phyloP scores from a whole-genome alignment of 352 stramenopile genomes.

The Globisporangium nunn region DNA sequence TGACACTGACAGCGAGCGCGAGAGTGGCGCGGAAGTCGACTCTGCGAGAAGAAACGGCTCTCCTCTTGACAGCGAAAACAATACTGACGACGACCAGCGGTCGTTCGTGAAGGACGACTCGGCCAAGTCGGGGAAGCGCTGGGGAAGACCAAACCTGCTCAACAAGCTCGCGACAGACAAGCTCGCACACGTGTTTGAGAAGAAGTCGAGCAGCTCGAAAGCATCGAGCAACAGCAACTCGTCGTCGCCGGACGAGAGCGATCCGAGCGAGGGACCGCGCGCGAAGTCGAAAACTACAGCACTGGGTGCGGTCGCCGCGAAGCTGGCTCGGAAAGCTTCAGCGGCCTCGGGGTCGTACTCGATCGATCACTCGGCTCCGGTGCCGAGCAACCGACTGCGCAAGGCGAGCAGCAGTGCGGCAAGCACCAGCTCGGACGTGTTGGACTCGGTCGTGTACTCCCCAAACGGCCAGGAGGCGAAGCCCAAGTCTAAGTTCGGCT shows the following conservation, averaged over 20 bases:
- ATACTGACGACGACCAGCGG: neutral
- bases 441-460: slow-evolving; percentile 16
- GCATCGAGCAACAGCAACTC: slow-evolving; percentile 9
- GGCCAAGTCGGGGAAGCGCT: slow-evolving; percentile 5
- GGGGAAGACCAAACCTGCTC: slow-evolving; percentile 14
- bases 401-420: slow-evolving; percentile 13
- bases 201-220: slow-evolving; percentile 13
- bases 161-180: slow-evolving; percentile 15
- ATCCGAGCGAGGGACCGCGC: neutral
- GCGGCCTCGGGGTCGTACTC: slow-evolving; percentile 6
- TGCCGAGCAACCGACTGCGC: slow-evolving; percentile 14
- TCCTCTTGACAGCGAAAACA: neutral
- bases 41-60: too few species aligned
- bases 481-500: slow-evolving; percentile 14
- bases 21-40: slow-evolving; percentile 3
- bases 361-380: slow-evolving; percentile 6
- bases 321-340: slow-evolving; percentile 6
- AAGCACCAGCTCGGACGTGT: slow-evolving; percentile 3
- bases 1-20: slow-evolving; percentile 16
- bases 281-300: neutral
- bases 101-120: slow-evolving; percentile 10
- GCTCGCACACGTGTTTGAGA: slow-evolving; percentile 13
- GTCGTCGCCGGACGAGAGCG: slow-evolving; percentile 11
- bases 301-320: slow-evolving; percentile 11
- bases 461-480: slow-evolving; percentile 7